These are phyloP conservation scores for Camelina hispida DNA, from an alignment of 345 rosid genomes.

Conservation along the genomic window DNA sequence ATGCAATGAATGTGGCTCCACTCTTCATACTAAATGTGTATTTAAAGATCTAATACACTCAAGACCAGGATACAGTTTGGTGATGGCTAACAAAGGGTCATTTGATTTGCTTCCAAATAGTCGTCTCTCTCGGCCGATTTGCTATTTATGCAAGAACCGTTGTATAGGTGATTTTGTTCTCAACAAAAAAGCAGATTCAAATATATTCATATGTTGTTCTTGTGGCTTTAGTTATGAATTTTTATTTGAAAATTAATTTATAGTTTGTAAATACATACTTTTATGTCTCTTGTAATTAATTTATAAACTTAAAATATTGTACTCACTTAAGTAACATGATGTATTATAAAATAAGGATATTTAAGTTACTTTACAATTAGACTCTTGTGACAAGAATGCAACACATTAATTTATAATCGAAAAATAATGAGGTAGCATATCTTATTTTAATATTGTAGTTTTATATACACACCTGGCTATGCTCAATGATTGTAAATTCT, in stretches of 20 bases:
- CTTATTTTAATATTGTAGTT: too few relatives aligned
- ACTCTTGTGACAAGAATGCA: too few relatives aligned
- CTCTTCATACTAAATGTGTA: conserved; percentile 19
- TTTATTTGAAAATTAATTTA: not conserved
- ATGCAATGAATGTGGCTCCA: conserved; percentile 7
- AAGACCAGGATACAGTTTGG: not conserved
- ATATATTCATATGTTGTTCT: not conserved
- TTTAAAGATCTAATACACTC: not conserved
- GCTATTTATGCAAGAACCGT: not conserved
- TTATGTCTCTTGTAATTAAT: too few relatives aligned
- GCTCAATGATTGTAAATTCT: not conserved
- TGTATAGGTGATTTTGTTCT: not conserved
- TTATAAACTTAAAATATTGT: too few relatives aligned
- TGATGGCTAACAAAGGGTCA: too few relatives aligned
- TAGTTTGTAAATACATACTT: too few relatives aligned
- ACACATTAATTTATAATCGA: too few relatives aligned
- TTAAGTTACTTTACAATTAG: too few relatives aligned
- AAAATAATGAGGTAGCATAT: too few relatives aligned
- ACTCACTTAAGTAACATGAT: not conserved
- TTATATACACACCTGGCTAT: not conserved
- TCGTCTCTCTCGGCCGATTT: conserved; percentile 6
- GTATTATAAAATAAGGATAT: not conserved
- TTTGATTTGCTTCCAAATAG: not conserved
- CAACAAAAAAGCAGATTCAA: not conserved
- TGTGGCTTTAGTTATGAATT: not conserved